phyloP scores from a whole-genome alignment of 805 yeast species.

The Wickerhamia fluorescens region DNA sequence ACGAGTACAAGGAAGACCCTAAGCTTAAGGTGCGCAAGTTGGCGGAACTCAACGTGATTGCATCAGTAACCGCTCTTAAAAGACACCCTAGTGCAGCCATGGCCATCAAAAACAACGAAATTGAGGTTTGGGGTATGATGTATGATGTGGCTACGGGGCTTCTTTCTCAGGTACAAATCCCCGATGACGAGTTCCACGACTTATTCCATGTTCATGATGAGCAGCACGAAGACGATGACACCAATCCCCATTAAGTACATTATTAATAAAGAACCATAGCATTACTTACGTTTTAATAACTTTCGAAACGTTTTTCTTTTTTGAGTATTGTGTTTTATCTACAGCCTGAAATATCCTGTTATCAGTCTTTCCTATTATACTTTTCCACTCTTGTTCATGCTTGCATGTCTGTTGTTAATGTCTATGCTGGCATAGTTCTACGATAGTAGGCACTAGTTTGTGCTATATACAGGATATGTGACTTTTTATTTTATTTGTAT shows the following conservation, averaged over 20 bases:
- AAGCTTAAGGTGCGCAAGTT: slow-evolving; percentile 52
- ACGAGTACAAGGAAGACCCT: slow-evolving; percentile 39
- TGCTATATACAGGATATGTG: no score
- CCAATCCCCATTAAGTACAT: slow-evolving; percentile 18
- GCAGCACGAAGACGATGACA: slow-evolving; percentile 13
- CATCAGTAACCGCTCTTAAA: slow-evolving; percentile 61
- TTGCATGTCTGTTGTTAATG: no score
- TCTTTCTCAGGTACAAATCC: slow-evolving; percentile 33
- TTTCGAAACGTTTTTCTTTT: no score
- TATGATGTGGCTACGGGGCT: slow-evolving; percentile 79
- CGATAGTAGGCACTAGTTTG: no score
- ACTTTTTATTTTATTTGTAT: no score
- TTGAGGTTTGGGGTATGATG: slow-evolving; percentile 76
- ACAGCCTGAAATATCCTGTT: no score
- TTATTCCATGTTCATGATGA: slow-evolving; percentile 27
- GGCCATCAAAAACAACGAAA: slow-evolving; percentile 53
- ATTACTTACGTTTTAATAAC: no score
- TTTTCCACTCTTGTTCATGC: no score
- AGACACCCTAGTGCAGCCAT: slow-evolving; percentile 61
- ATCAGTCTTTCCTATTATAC: no score
- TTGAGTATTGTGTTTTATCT: no score
- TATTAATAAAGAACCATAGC: no score
- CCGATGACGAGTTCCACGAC: slow-evolving; percentile 38
- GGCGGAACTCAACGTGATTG: slow-evolving; percentile 68
- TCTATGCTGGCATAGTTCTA: no score